Evolutionary conservation across 2,329 filamentous ascomycete genomes (phyloP).

Genomic region (Orbilia brochopaga): DNA sequence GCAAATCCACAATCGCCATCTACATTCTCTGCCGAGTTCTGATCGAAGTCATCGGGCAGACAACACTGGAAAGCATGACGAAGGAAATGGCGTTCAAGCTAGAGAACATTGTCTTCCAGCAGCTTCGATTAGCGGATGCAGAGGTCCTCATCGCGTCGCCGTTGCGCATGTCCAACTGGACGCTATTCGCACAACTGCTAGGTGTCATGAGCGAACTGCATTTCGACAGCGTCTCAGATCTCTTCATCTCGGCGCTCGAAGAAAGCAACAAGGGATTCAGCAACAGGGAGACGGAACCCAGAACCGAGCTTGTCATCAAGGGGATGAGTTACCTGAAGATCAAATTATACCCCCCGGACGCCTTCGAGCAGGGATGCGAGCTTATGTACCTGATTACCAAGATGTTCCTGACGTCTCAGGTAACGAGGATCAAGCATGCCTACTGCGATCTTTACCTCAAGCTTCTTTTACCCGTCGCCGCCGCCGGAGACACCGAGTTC

Average conservation of each 20-base stretch:
- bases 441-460: slow-evolving; percentile 92
- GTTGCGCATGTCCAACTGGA: slow-evolving; percentile 91
- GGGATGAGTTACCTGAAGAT: slow-evolving; percentile 91
- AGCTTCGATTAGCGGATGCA: slow-evolving; percentile 84
- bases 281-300: slow-evolving; percentile 77
- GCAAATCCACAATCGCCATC: slow-evolving; percentile 90
- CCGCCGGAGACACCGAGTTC: slow-evolving; percentile 77
- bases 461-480: slow-evolving; percentile 83
- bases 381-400: slow-evolving; percentile 82
- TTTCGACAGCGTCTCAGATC: slow-evolving; percentile 78
- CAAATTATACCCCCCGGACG: slow-evolving; percentile 71
- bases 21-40: slow-evolving; percentile 94
- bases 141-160: slow-evolving; percentile 79
- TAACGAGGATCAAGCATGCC: slow-evolving; percentile 86
- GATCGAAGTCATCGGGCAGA: slow-evolving; percentile 92
- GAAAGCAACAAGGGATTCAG: slow-evolving; percentile 76
- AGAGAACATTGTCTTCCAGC: slow-evolving; percentile 95
- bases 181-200: slow-evolving; percentile 86
- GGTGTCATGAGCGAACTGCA: slow-evolving; percentile 96
- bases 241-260: slow-evolving; percentile 80
- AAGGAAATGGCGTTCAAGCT: slow-evolving; percentile 91
- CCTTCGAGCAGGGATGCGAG: slow-evolving; percentile 86
- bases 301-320: slow-evolving; percentile 82
- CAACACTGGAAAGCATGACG: slow-evolving; percentile 79
- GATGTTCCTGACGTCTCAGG: slow-evolving; percentile 83